Percentiles rank a stretch among this genome's conserved stretches.
These are phyloP conservation scores for Ascosphaera pollenicola DNA, from an alignment of 2,329 filamentous ascomycete genomes.

Conservation along the genomic window DNA sequence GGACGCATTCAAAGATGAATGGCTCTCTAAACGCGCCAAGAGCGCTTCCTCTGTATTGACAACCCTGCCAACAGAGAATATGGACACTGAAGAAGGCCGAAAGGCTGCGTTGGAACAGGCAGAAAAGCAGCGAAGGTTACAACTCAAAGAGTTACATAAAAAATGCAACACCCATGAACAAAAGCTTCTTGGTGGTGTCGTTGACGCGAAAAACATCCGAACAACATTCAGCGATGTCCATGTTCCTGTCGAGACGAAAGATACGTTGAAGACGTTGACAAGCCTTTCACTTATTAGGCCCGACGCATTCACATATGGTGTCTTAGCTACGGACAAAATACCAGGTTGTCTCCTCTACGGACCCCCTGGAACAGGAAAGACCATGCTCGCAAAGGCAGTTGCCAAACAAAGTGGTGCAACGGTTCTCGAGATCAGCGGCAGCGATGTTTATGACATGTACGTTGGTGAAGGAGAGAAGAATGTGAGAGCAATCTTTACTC, in stretches of 20 bases:
- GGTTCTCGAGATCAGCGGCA: slow-evolving; percentile 91
- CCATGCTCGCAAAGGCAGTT: slow-evolving; percentile 87
- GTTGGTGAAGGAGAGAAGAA: slow-evolving; percentile 95
- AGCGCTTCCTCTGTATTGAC: not conserved
- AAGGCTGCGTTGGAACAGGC: slow-evolving; percentile 12
- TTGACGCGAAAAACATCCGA: slow-evolving; percentile 59
- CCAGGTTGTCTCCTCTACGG: slow-evolving; percentile 85
- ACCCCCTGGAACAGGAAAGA: slow-evolving; percentile 96
- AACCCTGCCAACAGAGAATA: slow-evolving; percentile 4
- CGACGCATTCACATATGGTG: slow-evolving; percentile 90
- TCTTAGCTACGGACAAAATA: slow-evolving; percentile 76
- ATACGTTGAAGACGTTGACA: slow-evolving; percentile 72
- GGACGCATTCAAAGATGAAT: slow-evolving; percentile 16
- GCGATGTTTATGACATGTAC: slow-evolving; percentile 95
- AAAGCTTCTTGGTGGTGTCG: slow-evolving; percentile 57
- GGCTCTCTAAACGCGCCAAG: slow-evolving; percentile 8
- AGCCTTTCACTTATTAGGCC: slow-evolving; percentile 69
- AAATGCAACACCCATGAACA: slow-evolving; percentile 59
- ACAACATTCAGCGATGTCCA: slow-evolving; percentile 80
- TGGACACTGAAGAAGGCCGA: slow-evolving; percentile 10
- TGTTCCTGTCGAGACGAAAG: slow-evolving; percentile 58
- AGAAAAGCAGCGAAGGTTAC: slow-evolving; percentile 17
- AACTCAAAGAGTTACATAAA: slow-evolving; percentile 28
- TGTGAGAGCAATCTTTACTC: slow-evolving; percentile 91
- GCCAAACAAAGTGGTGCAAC: slow-evolving; percentile 98